Evolutionary conservation across 2,329 filamentous ascomycete genomes (phyloP).

Genomic region (Cladosporium sphaerospermum): DNA sequence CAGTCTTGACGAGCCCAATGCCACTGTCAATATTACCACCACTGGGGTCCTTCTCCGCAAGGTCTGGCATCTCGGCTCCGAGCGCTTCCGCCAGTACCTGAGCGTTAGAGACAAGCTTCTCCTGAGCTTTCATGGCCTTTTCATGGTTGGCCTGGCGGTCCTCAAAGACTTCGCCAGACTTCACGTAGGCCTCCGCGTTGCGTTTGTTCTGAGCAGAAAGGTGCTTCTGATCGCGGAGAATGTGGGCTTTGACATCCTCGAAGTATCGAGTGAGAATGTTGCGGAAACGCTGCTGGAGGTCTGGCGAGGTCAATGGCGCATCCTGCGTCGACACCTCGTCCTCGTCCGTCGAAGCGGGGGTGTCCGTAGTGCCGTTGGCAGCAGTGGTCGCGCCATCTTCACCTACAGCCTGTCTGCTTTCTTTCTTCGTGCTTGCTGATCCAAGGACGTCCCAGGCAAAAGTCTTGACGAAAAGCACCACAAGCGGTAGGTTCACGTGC

Average conservation of each 20-base stretch:
- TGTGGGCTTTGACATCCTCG: conserved; percentile 83
- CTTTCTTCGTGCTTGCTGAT: conserved; percentile 62
- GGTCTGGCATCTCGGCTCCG: conserved; percentile 85
- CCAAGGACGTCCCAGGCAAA: conserved; percentile 95
- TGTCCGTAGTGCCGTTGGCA: conserved; percentile 46
- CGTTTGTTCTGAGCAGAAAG: conserved; percentile 81
- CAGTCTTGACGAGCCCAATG: conserved; percentile 89
- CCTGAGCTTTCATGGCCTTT: conserved; percentile 84
- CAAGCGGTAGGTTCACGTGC: conserved; percentile 80
- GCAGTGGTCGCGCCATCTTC: conserved; percentile 66
- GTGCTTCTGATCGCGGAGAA: conserved; percentile 86
- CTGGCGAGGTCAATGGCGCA: conserved; percentile 62
- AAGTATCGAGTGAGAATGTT: conserved; percentile 84
- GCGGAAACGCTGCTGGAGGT: conserved; percentile 77
- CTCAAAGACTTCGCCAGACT: conserved; percentile 96
- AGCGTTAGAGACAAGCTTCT: conserved; percentile 82
- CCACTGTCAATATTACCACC: conserved; percentile 62
- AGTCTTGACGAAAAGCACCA: conserved; percentile 91
- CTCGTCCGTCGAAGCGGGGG: conserved; percentile 47
- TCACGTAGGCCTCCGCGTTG: conserved; percentile 97
- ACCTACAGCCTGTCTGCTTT: conserved; percentile 76
- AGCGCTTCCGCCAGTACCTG: conserved; percentile 86
- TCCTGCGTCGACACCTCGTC: conserved; percentile 51
- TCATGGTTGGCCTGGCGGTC: conserved; percentile 95
- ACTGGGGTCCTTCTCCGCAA: conserved; percentile 73